Base-by-base conservation (phyloP, 192 early-diverging fungal species). In the Obelidium mucronatum region DNA sequence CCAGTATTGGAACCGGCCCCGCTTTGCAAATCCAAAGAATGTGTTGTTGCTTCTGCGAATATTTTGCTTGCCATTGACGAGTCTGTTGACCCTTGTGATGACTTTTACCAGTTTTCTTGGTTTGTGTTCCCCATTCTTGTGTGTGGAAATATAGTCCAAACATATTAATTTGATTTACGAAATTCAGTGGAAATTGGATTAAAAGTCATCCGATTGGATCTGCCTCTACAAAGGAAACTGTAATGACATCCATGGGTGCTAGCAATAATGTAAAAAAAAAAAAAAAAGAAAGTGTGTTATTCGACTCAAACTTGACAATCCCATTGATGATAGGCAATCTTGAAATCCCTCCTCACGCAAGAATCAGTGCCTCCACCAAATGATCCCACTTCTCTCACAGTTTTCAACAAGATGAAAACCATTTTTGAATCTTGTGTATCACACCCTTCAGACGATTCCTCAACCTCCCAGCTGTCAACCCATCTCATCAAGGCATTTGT, bases 101-200 rank as follows among this genome's bases (percentile, higher is more conserved):
- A 76, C 64, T 76, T 76, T 67, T 76, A 67, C 51, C 1, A 35
- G 22, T 76, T 58, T 67, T 67, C 63, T 24, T 76, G 73, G 73
- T 75, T 17, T 8, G 73, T 34, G 8, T 54, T 48, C 22, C 22
- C 53, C 53, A 24, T 11, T 15, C 17, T 11, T 39, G 15, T 65
- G 63, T 15, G 11, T 11, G 13, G 26, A 31, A 53, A 69, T 1
- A n/a, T 53, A 48, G 15, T n/a, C n/a, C n/a, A n/a, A n/a, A 33
- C 42, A 31, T 11, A 69, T 48, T 2, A 17, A 30, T 40, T 30
- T 66, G 26, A 66, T n/a, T 53, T 22, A 35, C 52, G 11, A 17
- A n/a, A n/a, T n/a, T 53, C 26, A 69, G 69, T 37, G 69, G 69
- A 30, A 35, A 30, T 26, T 72, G 69, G 69, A 54, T 72, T n/a